phyloP scores from a whole-genome alignment of 2,329 filamentous ascomycete species.

The Zymoseptoria pseudotritici region DNA sequence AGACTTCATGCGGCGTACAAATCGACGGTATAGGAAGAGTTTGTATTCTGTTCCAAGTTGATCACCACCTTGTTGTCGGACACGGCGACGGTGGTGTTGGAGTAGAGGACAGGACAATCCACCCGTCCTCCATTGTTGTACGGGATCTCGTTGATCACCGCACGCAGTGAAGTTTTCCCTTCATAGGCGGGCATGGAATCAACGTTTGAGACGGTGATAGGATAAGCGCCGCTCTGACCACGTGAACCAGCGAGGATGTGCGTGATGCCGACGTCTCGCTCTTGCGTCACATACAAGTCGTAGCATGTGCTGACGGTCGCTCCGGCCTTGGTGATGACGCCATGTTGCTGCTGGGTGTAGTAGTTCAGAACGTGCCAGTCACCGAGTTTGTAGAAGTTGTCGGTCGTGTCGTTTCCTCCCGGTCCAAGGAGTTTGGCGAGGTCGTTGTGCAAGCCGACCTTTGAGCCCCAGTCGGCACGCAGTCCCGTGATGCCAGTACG shows the following conservation, averaged over 20 bases:
- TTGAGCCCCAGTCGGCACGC: neutral
- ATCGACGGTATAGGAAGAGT: conserved; percentile 1
- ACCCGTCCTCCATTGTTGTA: neutral
- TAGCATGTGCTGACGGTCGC: conserved; percentile 1
- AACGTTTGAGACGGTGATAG: neutral
- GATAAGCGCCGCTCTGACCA: neutral
- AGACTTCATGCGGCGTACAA: neutral
- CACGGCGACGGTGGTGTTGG: neutral
- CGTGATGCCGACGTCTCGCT: neutral
- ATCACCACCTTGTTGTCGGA: neutral
- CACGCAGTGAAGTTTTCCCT: neutral
- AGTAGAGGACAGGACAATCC: neutral
- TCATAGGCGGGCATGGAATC: neutral
- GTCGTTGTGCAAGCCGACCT: neutral
- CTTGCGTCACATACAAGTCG: neutral
- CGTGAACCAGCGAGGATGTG: neutral
- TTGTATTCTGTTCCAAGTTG: neutral
- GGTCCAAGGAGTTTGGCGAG: neutral
- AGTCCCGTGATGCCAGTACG: neutral
- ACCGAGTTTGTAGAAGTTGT: neutral
- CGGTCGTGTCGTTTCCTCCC: neutral
- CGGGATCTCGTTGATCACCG: conserved; percentile 1
- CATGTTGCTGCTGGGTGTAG: neutral
- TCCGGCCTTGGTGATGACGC: neutral
- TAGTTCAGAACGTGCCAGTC: conserved; percentile 1